Conservation (phyloP, 1,284 basidiomycete species). For the Taiwanofungus camphoratus region DNA sequence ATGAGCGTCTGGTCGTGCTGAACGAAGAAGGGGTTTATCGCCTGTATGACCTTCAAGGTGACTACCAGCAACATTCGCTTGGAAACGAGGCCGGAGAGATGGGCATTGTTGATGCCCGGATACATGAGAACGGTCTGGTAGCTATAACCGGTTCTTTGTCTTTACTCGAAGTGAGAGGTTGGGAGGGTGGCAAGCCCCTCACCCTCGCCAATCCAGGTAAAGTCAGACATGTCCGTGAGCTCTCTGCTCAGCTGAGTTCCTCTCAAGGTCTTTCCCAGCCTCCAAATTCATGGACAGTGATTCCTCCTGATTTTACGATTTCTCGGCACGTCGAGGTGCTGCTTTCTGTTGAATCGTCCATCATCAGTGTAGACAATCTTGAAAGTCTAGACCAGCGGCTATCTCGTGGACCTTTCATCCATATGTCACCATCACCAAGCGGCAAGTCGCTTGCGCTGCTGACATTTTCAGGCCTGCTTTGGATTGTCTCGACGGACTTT, state of each 20-base stretch:
- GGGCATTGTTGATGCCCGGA: conserved; percentile 80
- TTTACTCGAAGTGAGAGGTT: conserved; percentile 82
- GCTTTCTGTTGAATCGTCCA: conserved; percentile 71
- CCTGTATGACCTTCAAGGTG: conserved; percentile 82
- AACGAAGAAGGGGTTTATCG: conserved; percentile 93
- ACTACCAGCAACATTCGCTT: conserved; percentile 81
- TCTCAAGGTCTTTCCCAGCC: conserved; percentile 62
- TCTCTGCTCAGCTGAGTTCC: neutral
- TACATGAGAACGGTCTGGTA: conserved; percentile 84
- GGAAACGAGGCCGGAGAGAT: conserved; percentile 82
- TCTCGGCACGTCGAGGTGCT: conserved; percentile 86
- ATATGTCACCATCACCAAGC: conserved; percentile 86
- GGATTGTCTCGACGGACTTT: conserved; percentile 94
- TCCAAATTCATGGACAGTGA: conserved; percentile 78
- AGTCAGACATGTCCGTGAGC: conserved; percentile 21
- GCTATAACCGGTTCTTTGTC: conserved; percentile 75
- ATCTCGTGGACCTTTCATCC: conserved; percentile 82
- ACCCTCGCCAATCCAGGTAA: conserved; percentile 65
- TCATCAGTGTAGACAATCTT: conserved; percentile 80
- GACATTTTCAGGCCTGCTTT: conserved; percentile 67
- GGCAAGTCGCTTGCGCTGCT: conserved; percentile 89
- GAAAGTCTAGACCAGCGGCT: conserved; percentile 87
- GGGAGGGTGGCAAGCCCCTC: conserved; percentile 70
- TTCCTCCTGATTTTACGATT: conserved; percentile 81
- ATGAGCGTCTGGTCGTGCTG: conserved; percentile 79